These are phyloP conservation scores for Leptographium flavum DNA, from an alignment of 2,329 filamentous ascomycete species.

Conservation along the genomic window DNA sequence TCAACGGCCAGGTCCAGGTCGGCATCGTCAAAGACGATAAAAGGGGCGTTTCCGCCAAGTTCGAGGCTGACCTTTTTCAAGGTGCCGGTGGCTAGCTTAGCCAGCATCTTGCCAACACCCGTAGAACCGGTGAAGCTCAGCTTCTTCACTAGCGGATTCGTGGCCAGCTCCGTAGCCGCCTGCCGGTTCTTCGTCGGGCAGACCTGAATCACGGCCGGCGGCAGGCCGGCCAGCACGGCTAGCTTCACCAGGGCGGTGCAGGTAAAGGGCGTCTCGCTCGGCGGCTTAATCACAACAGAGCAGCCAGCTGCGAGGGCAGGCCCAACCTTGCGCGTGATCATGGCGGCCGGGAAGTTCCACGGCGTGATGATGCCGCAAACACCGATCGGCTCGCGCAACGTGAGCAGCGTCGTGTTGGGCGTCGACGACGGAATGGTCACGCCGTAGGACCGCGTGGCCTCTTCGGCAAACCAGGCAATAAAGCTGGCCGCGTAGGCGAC, in stretches of 20 bases:
- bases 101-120: constrained; percentile 51
- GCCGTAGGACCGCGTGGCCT: constrained; percentile 39
- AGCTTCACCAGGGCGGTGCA: constrained; percentile 56
- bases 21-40: constrained; percentile 53
- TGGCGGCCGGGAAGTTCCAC: constrained; percentile 44
- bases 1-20: constrained; percentile 43
- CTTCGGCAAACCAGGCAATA: constrained; percentile 40
- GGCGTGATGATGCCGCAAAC: constrained; percentile 55
- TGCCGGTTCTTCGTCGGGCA: constrained; percentile 28
- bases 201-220: constrained; percentile 50
- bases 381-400: constrained; percentile 61
- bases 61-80: constrained; percentile 59
- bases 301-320: constrained; percentile 55
- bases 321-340: constrained; percentile 20
- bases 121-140: constrained; percentile 64
- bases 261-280: constrained; percentile 59
- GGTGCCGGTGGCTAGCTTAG: constrained; percentile 43
- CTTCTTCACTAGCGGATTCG: constrained; percentile 35
- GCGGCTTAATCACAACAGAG: constrained; percentile 59
- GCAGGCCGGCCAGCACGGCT: constrained; percentile 56
- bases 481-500: constrained; percentile 39
- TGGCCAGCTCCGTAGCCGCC: constrained; percentile 26
- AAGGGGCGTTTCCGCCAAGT: constrained; percentile 54
- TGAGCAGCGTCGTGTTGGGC: constrained; percentile 50
- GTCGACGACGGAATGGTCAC: constrained; percentile 41